Evolutionary conservation across 2,329 filamentous ascomycete species (phyloP).

Genomic region (Arthrocladium fulminans): DNA sequence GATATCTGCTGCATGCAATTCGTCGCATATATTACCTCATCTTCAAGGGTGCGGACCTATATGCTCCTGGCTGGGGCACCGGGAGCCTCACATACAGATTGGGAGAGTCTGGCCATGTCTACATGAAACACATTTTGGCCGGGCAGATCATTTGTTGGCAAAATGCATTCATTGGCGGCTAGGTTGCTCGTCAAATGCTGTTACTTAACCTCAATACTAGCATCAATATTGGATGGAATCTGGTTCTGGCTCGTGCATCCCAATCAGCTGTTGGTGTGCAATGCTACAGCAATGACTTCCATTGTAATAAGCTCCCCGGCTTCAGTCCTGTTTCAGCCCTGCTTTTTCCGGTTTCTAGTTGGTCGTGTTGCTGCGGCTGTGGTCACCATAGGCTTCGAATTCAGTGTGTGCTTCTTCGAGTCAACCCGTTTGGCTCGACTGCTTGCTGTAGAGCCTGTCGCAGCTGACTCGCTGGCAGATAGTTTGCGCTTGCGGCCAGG

Average conservation of each 20-base stretch:
- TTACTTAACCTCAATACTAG: too few relatives aligned
- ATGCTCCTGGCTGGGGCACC: too few relatives aligned
- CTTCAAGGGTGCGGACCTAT: too few relatives aligned
- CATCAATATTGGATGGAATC: too few relatives aligned
- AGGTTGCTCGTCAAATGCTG: neutral
- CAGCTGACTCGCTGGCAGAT: conserved; percentile 6
- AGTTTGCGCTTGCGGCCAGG: conserved; percentile 17
- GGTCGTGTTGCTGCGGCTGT: neutral
- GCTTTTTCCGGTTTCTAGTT: conserved; percentile 10
- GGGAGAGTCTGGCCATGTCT: neutral
- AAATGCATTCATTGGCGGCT: too few relatives aligned
- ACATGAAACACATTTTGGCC: neutral
- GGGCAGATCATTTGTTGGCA: too few relatives aligned
- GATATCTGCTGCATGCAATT: too few relatives aligned
- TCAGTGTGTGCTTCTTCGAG: conserved; percentile 3
- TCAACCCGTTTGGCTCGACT: conserved; percentile 18
- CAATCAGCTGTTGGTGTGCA: neutral
- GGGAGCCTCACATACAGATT: neutral
- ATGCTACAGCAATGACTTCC: neutral
- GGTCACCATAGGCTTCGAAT: neutral
- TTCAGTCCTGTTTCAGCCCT: too few relatives aligned
- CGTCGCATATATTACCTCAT: too few relatives aligned
- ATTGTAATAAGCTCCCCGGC: too few relatives aligned
- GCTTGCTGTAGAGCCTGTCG: conserved; percentile 12
- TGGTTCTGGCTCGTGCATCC: too few relatives aligned